A percentile compares a stretch with the other conserved stretches of the same genome.
Evolutionary conservation across 805 yeast genomes (phyloP).

Genomic region (Zygoascus biomembranicola): DNA sequence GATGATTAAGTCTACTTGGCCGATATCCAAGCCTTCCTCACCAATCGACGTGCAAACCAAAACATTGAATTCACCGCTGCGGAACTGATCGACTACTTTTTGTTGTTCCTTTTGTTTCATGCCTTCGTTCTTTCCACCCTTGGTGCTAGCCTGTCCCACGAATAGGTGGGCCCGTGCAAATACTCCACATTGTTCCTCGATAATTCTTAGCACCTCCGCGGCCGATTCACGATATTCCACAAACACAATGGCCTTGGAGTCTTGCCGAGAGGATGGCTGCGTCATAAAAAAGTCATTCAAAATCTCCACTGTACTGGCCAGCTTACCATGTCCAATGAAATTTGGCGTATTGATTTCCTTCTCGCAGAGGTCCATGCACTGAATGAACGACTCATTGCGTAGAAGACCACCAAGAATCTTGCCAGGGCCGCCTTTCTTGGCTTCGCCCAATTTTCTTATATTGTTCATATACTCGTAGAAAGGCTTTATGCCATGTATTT

Average conservation of each 20-base stretch:
- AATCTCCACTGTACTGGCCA: slow-evolving; percentile 50
- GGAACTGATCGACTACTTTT: slow-evolving; percentile 65
- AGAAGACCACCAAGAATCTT: slow-evolving; percentile 64
- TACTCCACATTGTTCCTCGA: slow-evolving; percentile 28
- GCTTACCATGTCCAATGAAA: slow-evolving; percentile 63
- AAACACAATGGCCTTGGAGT: slow-evolving; percentile 71
- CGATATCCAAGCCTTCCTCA: slow-evolving; percentile 97
- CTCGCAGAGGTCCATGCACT: slow-evolving; percentile 19
- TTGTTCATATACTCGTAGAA: slow-evolving; percentile 40
- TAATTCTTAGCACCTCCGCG: slow-evolving; percentile 64
- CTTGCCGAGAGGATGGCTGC: background rate
- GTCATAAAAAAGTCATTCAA: slow-evolving; percentile 43
- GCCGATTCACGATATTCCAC: slow-evolving; percentile 90
- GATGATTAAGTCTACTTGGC: slow-evolving; percentile 90
- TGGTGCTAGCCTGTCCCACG: slow-evolving; percentile 59
- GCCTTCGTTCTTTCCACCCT: slow-evolving; percentile 15
- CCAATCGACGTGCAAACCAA: slow-evolving; percentile 96
- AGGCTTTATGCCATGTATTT: slow-evolving; percentile 73
- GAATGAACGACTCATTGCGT: slow-evolving; percentile 37
- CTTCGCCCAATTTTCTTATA: slow-evolving; percentile 10
- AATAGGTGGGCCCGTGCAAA: slow-evolving; percentile 68
- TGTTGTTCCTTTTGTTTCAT: slow-evolving; percentile 90
- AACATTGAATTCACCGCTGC: slow-evolving; percentile 62
- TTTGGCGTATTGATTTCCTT: slow-evolving; percentile 11
- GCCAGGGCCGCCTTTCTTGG: slow-evolving; percentile 31